Evolutionary conservation across 257 asterid genomes (phyloP).

Genomic region (Handroanthus guayacan): DNA sequence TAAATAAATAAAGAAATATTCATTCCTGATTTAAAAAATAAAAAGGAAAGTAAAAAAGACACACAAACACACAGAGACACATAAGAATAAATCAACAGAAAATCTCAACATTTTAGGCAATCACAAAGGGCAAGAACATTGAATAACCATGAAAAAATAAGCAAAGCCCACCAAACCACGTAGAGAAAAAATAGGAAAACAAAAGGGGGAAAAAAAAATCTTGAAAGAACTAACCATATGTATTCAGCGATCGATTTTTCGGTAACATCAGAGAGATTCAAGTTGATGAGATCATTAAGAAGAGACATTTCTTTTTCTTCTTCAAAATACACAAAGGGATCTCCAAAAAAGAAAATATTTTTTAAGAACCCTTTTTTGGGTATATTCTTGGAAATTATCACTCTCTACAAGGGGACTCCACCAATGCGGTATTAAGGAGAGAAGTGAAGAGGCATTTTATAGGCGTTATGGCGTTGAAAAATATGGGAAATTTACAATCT

Average conservation of each 20-base stretch:
- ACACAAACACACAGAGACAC: neutral
- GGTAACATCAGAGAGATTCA: constrained; percentile 64
- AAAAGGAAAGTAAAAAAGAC: neutral
- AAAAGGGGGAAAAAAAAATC: neutral
- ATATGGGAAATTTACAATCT: constrained; percentile 2
- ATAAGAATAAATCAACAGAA: neutral
- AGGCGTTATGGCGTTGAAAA: constrained; percentile 36
- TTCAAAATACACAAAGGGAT: neutral
- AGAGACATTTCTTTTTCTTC: constrained; percentile 53
- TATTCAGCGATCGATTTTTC: constrained; percentile 71
- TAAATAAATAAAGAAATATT: neutral
- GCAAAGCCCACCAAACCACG: constrained; percentile 3
- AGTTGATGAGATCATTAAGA: constrained; percentile 66
- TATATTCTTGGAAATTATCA: neutral
- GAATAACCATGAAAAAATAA: neutral
- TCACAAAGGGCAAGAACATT: neutral
- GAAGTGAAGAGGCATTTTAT: constrained; percentile 18
- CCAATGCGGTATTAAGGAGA: neutral
- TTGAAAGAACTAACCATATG: constrained; percentile 59
- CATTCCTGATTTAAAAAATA: neutral
- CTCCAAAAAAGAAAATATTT: neutral
- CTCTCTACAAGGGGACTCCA: neutral
- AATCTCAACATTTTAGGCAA: neutral
- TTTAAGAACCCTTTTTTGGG: neutral
- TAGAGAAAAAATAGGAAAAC: neutral